Evolutionary conservation across 176 grass and related monocot genomes (phyloP), one percentile per base, ranked within the genome.

Genomic region (Carex parvula): DNA sequence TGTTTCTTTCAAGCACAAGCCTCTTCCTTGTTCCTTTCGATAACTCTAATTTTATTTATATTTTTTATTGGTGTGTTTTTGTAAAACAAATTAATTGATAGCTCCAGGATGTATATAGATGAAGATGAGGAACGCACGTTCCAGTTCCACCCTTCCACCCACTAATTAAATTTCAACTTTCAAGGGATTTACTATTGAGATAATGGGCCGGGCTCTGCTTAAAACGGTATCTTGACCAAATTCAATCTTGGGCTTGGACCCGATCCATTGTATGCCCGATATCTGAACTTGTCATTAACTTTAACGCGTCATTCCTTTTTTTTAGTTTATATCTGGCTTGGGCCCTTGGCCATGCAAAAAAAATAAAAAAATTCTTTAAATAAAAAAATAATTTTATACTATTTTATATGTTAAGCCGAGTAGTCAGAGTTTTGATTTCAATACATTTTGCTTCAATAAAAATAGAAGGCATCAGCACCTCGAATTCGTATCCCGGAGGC

Each of bases 51-150:
- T 70, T 60, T 70, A 39, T 26, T 20, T 18, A 70, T 24, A 30
- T 68, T 68, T 70, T 42, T n/a, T 74, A 53, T 74, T 74, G 5
- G 44, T 74, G 6, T 76, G 56, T 76, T 6, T 55, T 54, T 2
- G 44, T 76, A 76, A 76, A 54, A 74, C 13, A 55, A 55, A 76
- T 55, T 53, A 32, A 54, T 29, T 55, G 48, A 32, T 76, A 1
- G 29, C 29, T 29, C 50, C 52, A 77, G 20, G 24, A 56, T 64
- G 37, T n/a, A n/a, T 14, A 64, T 48, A 14, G 0, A n/a, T n/a
- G n/a, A n/a, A 26, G 26, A 26, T 22, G 79, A 81, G 79, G 79
- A 81, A 22, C 1, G 79, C 79, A 81, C 79, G 79, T 81, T 26
- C 26, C 26, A 26, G 26, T 26, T 26, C 26, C 26, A 26, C n/a